Evolutionary conservation across 495 filamentous ascomycete genomes (phyloP).

Genomic region (Cryomyces minteri): DNA sequence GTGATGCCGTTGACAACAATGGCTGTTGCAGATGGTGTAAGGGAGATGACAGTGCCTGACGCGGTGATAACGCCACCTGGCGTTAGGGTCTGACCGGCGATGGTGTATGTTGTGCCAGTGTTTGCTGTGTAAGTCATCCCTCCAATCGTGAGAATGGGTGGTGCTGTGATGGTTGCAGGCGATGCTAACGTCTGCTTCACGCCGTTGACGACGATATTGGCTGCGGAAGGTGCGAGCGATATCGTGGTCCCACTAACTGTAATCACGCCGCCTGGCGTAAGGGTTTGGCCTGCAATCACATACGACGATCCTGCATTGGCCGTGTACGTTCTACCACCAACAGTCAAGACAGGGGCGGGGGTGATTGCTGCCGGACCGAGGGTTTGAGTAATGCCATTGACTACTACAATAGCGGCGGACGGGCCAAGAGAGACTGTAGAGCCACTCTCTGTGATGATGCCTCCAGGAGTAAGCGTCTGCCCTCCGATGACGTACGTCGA

Average conservation of each 20-base stretch:
- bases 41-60: slow-evolving; percentile 14
- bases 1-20: slow-evolving; percentile 17
- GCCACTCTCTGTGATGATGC: slow-evolving; percentile 14
- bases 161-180: slow-evolving; percentile 7
- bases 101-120: slow-evolving; percentile 12
- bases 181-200: slow-evolving; percentile 6
- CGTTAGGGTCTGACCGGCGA: slow-evolving; percentile 15
- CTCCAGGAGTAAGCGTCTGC: slow-evolving; percentile 16
- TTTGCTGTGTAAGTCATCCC: slow-evolving; percentile 11
- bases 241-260: slow-evolving; percentile 11
- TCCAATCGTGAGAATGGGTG: not conserved
- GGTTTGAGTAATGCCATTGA: slow-evolving; percentile 13
- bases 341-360: not conserved
- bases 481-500: slow-evolving; percentile 15
- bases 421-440: slow-evolving; percentile 14
- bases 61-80: slow-evolving; percentile 18
- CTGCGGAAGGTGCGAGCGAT: slow-evolving; percentile 11
- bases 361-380: slow-evolving; percentile 4
- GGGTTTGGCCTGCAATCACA: slow-evolving; percentile 11
- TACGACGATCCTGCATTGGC: slow-evolving; percentile 3
- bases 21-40: slow-evolving; percentile 10
- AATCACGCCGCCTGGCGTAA: slow-evolving; percentile 10
- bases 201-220: slow-evolving; percentile 10
- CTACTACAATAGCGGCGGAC: slow-evolving; percentile 10
- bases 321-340: not conserved